These are phyloP conservation scores for Solanum arcanum DNA, from an alignment of 257 asterid species.

Conservation along the genomic window DNA sequence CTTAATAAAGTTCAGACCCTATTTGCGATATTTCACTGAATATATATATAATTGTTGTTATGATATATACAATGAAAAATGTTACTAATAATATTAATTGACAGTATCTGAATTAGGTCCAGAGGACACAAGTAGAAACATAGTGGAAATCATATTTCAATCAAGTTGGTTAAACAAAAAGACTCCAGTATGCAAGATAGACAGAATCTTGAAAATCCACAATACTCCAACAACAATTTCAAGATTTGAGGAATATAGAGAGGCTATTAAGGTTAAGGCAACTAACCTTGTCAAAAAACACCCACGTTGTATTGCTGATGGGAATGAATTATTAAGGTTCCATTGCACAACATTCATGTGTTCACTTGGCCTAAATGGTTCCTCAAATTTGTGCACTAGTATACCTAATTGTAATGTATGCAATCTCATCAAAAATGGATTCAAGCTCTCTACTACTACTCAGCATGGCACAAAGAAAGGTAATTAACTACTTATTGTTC, in stretches of 20 bases:
- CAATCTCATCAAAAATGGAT: constrained; percentile 54
- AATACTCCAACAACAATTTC: constrained; percentile 67
- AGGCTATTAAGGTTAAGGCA: constrained; percentile 61
- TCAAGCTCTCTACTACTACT: constrained; percentile 17
- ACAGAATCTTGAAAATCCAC: constrained; percentile 66
- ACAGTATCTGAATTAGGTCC: constrained; percentile 71
- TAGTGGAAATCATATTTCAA: constrained; percentile 88
- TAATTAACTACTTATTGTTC: background rate
- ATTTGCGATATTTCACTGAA: no score
- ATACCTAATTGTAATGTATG: constrained; percentile 50
- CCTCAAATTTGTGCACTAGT: constrained; percentile 65
- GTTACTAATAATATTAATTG: background rate
- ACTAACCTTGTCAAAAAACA: constrained; percentile 57
- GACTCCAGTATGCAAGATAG: constrained; percentile 69
- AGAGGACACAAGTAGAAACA: constrained; percentile 89
- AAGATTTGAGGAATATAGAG: constrained; percentile 77
- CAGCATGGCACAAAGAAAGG: constrained; percentile 21
- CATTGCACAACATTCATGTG: constrained; percentile 71
- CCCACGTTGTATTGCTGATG: constrained; percentile 88
- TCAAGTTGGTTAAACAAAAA: constrained; percentile 84
- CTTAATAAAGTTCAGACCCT: no score
- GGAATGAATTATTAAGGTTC: constrained; percentile 82
- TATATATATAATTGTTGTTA: background rate
- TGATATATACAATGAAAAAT: background rate
- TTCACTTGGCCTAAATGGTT: constrained; percentile 73